Percentiles rank a stretch among this genome's conserved stretches.
Evolutionary conservation across 176 grass and related monocot genomes (phyloP).

Genomic region (Musa beccarii): DNA sequence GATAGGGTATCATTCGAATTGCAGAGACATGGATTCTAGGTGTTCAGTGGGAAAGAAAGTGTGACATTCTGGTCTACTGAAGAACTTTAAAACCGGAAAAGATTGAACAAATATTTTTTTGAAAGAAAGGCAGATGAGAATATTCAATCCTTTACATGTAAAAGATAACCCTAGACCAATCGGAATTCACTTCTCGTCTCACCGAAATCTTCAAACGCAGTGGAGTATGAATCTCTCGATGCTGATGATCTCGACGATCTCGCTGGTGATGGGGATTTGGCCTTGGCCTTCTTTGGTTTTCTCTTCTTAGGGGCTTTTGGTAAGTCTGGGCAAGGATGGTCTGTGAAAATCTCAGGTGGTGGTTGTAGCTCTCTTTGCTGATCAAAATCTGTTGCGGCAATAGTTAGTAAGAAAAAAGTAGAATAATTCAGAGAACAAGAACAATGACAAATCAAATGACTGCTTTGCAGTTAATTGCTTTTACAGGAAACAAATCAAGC

Average conservation of each 20-base stretch:
- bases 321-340: slow-evolving; percentile 29
- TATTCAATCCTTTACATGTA: background rate
- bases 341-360: slow-evolving; percentile 50
- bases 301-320: slow-evolving; percentile 47
- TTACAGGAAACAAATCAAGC: too few relatives aligned
- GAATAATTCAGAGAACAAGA: too few relatives aligned
- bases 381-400: slow-evolving; percentile 61
- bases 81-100: too few relatives aligned
- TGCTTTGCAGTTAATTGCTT: too few relatives aligned
- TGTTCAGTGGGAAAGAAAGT: too few relatives aligned
- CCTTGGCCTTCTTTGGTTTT: slow-evolving; percentile 3
- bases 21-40: too few relatives aligned
- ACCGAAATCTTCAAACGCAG: slow-evolving; percentile 45
- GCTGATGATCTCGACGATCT: slow-evolving; percentile 62
- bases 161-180: slow-evolving; percentile 10
- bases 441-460: too few relatives aligned
- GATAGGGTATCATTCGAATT: too few relatives aligned
- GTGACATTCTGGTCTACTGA: too few relatives aligned
- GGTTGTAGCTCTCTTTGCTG: slow-evolving; percentile 50
- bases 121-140: too few relatives aligned
- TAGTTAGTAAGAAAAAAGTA: too few relatives aligned
- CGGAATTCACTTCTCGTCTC: slow-evolving; percentile 36
- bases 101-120: too few relatives aligned
- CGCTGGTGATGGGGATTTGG: slow-evolving; percentile 32
- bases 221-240: slow-evolving; percentile 58